Evolutionary conservation across 1,284 basidiomycete species (phyloP).

Genomic region (Apiotrichum laibachii): DNA sequence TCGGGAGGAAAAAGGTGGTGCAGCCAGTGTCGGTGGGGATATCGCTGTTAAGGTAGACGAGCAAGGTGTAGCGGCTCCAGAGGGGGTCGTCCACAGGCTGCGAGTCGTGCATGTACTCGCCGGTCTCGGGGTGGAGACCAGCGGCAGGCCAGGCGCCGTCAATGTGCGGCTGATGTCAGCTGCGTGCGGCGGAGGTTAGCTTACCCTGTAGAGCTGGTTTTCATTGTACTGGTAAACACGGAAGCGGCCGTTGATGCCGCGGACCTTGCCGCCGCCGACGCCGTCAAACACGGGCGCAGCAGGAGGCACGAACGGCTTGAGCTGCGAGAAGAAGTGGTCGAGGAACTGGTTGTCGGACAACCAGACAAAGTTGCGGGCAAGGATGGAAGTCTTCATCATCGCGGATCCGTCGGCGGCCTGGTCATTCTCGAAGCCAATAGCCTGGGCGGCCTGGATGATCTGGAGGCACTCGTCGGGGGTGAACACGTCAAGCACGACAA

Average conservation of each 20-base stretch:
- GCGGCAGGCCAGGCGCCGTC: constrained; percentile 61
- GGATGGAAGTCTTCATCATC: constrained; percentile 53
- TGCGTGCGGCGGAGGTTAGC: constrained; percentile 20
- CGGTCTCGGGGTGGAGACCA: constrained; percentile 53
- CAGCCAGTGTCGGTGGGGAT: constrained; percentile 53
- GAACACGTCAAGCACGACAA: constrained; percentile 57
- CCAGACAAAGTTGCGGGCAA: constrained; percentile 60
- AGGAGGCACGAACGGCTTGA: constrained; percentile 53
- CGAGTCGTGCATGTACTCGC: constrained; percentile 58
- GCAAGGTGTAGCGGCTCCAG: constrained; percentile 57
- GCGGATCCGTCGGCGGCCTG: constrained; percentile 56
- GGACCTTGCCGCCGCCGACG: constrained; percentile 53
- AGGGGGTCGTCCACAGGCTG: constrained; percentile 46
- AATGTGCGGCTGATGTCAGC: constrained; percentile 51
- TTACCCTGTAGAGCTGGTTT: constrained; percentile 56
- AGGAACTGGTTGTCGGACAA: constrained; percentile 56
- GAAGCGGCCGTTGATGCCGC: constrained; percentile 58
- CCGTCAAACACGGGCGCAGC: constrained; percentile 37
- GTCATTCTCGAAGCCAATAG: constrained; percentile 57
- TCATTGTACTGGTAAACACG: constrained; percentile 57
- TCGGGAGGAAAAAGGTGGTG: constrained; percentile 60
- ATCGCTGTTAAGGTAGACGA: constrained; percentile 59
- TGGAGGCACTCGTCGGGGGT: constrained; percentile 55
- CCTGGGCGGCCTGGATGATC: constrained; percentile 54
- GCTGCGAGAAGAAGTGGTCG: constrained; percentile 52